Evolutionary conservation across 192 early-diverging fungal genomes (phyloP), one percentile per base, ranked within the genome.

Genomic region (Funneliformis mosseae): DNA sequence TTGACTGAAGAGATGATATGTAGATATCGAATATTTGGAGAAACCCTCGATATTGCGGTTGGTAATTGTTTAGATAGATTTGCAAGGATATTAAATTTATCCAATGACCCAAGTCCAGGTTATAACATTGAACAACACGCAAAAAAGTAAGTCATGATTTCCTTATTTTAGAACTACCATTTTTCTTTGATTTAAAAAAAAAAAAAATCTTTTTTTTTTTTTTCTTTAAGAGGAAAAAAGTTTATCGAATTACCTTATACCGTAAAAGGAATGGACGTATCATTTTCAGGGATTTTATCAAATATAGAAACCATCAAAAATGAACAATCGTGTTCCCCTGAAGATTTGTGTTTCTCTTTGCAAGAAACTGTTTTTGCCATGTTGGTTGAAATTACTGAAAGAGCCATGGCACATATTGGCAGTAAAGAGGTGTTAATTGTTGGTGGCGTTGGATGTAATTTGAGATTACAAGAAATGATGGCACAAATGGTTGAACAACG

Each of bases 191-290:
- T 38, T 79, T 55, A 41, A 25, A 11, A 66, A 50, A 11, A 28
- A 12, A 63, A 63, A 38, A 46, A n/a, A 27, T 9, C 2, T 74
- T 28, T 16, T 27, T 25, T 71, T 61, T 72, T 67, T 1, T 46
- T 69, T 77, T n/a, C n/a, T n/a, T n/a, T n/a, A n/a, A 95, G 95
- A 68, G 98, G 98, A 7, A 91, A 86, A 39, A 93, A 93, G 61
- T 94, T 92, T 79, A 85, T 97, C 55, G 95, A 96, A 81, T 86
- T 99, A 50, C 98, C 98, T 7, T 99, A 99, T 81, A 91, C 92
- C 1, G 98, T 99, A 84, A 99, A 99, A 84, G 98, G 98, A 43
- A 99, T 99, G 98, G 98, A 99, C 81, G 96, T 99, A 42, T 96
- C 95, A 25, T 98, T 99, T 80, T 95, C 93, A 8, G 98, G 98